phyloP scores from a whole-genome alignment of 2,329 filamentous ascomycete species.

The Microsporum ferrugineum region DNA sequence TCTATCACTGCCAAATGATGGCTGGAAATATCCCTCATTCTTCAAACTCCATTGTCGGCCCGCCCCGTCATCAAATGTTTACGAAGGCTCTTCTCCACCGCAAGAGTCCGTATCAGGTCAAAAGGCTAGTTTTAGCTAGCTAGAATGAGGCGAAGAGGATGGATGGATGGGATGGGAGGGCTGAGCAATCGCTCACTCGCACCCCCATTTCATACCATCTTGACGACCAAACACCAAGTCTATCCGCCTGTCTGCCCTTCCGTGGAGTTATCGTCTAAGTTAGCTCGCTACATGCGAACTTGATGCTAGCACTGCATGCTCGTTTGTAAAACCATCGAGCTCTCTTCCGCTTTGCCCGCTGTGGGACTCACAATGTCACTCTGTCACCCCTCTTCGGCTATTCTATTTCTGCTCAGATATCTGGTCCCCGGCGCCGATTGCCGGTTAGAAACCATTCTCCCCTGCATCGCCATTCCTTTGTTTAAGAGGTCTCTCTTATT shows the following conservation, averaged over 20 bases:
- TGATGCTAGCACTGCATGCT: not conserved
- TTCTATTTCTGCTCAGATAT: not conserved
- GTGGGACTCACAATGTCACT: not conserved
- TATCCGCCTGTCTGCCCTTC: not conserved
- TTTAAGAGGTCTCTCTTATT: conserved; percentile 1
- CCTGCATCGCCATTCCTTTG: not conserved
- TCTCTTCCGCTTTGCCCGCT: not conserved
- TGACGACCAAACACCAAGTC: not conserved
- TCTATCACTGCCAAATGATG: not conserved
- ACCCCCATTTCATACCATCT: not conserved
- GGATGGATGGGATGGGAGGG: conserved; percentile 2
- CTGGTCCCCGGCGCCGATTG: not conserved
- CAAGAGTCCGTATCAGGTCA: not conserved
- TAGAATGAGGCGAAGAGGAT: not conserved
- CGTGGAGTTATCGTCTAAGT: not conserved
- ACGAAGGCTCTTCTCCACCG: not conserved
- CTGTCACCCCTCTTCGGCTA: not conserved
- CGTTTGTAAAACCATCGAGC: not conserved
- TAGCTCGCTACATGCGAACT: not conserved
- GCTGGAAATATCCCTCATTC: not conserved
- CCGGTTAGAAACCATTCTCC: not conserved
- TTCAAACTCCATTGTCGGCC: not conserved
- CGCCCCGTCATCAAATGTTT: not conserved
- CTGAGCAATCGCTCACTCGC: not conserved
- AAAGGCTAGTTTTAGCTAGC: not conserved